Conservation (phyloP, 129 eudicot genomes). For the Chrysanthemum lavandulifolium region DNA sequence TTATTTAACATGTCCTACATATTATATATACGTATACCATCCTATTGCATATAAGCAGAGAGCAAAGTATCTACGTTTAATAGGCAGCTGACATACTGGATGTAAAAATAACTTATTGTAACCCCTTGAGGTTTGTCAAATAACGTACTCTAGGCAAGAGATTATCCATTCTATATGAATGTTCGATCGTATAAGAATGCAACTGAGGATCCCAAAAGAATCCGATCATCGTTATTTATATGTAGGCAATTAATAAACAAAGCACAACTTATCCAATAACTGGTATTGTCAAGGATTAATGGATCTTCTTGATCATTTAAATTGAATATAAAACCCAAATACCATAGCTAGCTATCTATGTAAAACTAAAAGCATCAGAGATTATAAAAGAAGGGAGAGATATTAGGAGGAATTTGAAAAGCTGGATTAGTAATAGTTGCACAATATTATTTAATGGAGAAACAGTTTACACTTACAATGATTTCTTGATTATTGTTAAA, state of each 20-base stretch:
- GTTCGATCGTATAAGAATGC: no score
- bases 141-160: no score
- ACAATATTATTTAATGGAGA: slow-evolving; percentile 9
- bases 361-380: neutral
- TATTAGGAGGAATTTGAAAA: neutral
- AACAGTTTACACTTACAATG: slow-evolving; percentile 3
- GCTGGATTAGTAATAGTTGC: slow-evolving; percentile 19
- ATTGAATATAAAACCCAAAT: neutral
- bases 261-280: neutral
- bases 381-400: neutral
- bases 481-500: neutral
- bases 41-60: no score
- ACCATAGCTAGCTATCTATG: neutral
- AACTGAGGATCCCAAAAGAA: neutral
- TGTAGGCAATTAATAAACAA: neutral
- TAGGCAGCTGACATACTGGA: no score
- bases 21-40: no score
- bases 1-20: no score
- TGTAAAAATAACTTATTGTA: no score
- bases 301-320: neutral
- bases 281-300: neutral
- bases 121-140: no score
- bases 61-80: no score
- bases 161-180: no score
- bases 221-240: neutral